phyloP scores from a whole-genome alignment of 257 asterid species.

The Solanum boliviense region DNA sequence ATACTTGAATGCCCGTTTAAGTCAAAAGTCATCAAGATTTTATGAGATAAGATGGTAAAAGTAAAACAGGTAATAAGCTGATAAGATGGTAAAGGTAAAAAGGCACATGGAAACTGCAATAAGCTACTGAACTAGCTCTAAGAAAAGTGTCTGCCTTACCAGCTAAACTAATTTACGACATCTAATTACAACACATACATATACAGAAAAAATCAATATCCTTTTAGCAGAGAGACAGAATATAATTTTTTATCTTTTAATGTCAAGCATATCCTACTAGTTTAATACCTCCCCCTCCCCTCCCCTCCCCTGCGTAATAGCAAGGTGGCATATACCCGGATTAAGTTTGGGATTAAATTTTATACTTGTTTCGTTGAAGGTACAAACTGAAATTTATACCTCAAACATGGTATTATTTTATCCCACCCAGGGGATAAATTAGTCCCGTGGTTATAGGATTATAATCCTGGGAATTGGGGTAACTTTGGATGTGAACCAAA shows the following conservation, averaged over 20 bases:
- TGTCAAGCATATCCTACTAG: background rate
- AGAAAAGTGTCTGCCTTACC: background rate
- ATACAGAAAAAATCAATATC: background rate
- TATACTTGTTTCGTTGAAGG: background rate
- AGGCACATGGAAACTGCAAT: background rate
- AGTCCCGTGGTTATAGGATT: background rate
- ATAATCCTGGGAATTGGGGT: background rate
- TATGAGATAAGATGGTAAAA: background rate
- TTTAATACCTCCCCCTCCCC: background rate
- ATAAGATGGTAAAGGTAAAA: background rate
- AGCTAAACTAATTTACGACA: background rate
- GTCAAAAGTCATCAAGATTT: background rate
- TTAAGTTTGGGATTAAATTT: background rate
- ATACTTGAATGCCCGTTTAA: background rate
- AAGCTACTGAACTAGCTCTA: background rate
- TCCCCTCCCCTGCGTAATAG: background rate
- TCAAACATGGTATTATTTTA: background rate
- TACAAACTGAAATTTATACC: background rate
- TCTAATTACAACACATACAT: background rate
- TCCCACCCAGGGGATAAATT: background rate
- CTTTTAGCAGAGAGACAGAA: background rate
- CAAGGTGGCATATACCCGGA: background rate
- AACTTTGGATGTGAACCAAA: background rate
- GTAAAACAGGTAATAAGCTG: background rate
- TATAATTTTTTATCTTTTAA: background rate